Base-by-base conservation (phyloP, 148 eudicot genomes). In the Euryodendron excelsum region DNA sequence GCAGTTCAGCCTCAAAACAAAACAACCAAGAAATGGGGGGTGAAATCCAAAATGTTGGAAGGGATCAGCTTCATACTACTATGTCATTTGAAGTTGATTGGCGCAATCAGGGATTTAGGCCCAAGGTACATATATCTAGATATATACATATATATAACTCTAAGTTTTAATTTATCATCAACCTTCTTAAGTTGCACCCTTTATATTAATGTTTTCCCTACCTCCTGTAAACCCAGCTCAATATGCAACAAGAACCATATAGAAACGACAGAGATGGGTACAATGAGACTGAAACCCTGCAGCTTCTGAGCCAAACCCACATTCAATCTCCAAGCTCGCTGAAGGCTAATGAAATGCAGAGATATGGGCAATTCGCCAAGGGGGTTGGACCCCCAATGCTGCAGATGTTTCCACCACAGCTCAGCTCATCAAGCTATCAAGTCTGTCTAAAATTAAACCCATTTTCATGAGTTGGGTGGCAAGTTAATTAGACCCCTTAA, bases 271-370 rank as follows among this genome's bases (percentile, higher is more conserved):
- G 81, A 50, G 86, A 87, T 50, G 86, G 80, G 59, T 85, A 80
- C 69, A 82, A 81, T 69, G 91, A 88, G 73, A 87, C 80, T 1
- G 87, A 88, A 23, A 85, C 87, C 28, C 74, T 89, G 89, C 91
- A 89, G 67, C 89, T 89, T 50, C 85, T 84, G 7, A 88, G 89
- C 85, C 97, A 88, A 85, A 88, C 92, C 5, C 89, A 84, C 72
- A 82, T 87, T 25, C 88, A 87, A 45, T 86, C 94, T 20, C 87
- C 90, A 11, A 63, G 62, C 25, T 72, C 88, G 31, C 55, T 72
- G 25, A 66, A 36, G 65, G 52, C 62, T 21, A 75, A 56, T 56
- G 83, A 76, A 63, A 31, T 66, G 15, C 83, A 69, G 4, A 47
- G 81, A 41, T 78, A 44, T 20, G 86, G 83, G 66, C 70, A 72